Evolutionary conservation across 768 basidiomycete species (phyloP).

Genomic region (Hypholoma fasciculare): DNA sequence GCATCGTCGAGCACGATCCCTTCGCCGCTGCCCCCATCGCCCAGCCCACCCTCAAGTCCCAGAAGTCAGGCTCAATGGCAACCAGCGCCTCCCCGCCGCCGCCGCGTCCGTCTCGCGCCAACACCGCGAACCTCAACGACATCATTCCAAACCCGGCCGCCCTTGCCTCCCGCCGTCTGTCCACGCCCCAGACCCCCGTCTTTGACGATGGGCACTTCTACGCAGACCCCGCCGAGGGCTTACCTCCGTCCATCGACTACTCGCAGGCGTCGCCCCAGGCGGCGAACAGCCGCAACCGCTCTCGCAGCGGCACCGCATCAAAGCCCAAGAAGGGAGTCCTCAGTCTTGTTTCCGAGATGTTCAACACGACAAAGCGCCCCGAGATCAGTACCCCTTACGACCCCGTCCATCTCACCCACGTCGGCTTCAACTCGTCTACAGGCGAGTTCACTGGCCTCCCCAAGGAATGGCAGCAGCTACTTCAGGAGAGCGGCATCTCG

Average conservation of each 20-base stretch:
- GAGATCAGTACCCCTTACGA: slow-evolving; percentile 99
- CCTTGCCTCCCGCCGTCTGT: slow-evolving; percentile 50
- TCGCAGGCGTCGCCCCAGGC: slow-evolving; percentile 20
- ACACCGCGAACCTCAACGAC: slow-evolving; percentile 81
- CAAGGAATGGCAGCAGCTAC: slow-evolving; percentile 97
- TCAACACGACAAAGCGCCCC: slow-evolving; percentile 72
- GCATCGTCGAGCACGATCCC: slow-evolving; percentile 54
- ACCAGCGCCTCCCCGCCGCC: slow-evolving; percentile 61
- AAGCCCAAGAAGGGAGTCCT: slow-evolving; percentile 71
- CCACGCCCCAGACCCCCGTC: slow-evolving; percentile 39
- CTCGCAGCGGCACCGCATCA: slow-evolving; percentile 48
- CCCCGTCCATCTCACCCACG: slow-evolving; percentile 98
- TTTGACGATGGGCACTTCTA: slow-evolving; percentile 41
- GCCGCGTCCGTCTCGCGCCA: slow-evolving; percentile 79
- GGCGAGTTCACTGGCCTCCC: slow-evolving; percentile 98
- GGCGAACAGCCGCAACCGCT: slow-evolving; percentile 24
- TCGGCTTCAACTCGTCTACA: slow-evolving; percentile 98
- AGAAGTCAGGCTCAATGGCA: slow-evolving; percentile 33
- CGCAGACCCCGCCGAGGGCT: slow-evolving; percentile 44
- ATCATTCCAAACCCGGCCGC: slow-evolving; percentile 51
- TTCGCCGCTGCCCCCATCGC: slow-evolving; percentile 45
- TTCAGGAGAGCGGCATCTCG: slow-evolving; percentile 95
- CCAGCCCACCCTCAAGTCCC: slow-evolving; percentile 23
- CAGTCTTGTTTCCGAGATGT: slow-evolving; percentile 68
- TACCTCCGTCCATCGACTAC: slow-evolving; percentile 36